Evolutionary conservation across 169 alveolate genomes (phyloP).

Genomic region (Blepharisma undulans): DNA sequence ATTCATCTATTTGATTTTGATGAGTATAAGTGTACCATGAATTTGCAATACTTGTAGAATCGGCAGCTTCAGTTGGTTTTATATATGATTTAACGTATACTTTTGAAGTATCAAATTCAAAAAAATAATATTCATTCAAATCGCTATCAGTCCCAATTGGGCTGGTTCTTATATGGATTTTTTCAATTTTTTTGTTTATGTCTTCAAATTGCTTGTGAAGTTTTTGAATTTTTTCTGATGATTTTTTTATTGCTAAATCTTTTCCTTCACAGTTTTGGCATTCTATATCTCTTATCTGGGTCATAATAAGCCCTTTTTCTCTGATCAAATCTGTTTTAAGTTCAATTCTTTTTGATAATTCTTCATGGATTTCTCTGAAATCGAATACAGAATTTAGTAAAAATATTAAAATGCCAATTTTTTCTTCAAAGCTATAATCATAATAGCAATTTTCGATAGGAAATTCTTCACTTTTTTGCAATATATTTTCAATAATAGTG

Average conservation of each 20-base stretch:
- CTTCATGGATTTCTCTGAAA: slow-evolving; percentile 36
- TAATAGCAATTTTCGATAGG: slow-evolving; percentile 7
- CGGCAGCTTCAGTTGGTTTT: not conserved
- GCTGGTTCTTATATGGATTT: slow-evolving; percentile 47
- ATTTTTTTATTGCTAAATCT: not conserved
- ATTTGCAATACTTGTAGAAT: not conserved
- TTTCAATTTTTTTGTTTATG: slow-evolving; percentile 32
- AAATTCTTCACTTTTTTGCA: not conserved
- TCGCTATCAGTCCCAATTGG: slow-evolving; percentile 54
- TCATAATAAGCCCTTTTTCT: slow-evolving; percentile 51
- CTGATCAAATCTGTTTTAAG: slow-evolving; percentile 45
- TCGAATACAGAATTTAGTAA: slow-evolving; percentile 42
- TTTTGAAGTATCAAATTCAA: slow-evolving; percentile 50
- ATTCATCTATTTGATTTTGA: slow-evolving; percentile 47
- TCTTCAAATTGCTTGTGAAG: slow-evolving; percentile 48
- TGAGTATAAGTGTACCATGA: slow-evolving; percentile 50
- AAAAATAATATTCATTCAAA: slow-evolving; percentile 59
- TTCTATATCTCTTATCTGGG: slow-evolving; percentile 49
- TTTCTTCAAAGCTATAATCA: not conserved
- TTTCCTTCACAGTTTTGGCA: slow-evolving; percentile 38
- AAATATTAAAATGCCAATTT: not conserved
- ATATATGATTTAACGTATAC: slow-evolving; percentile 29
- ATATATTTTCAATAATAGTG: not conserved
- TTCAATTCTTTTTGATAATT: slow-evolving; percentile 46
- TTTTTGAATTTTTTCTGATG: slow-evolving; percentile 40